Evolutionary conservation across 768 basidiomycete genomes (phyloP), one percentile per base, ranked within the genome.

Genomic region (Naematelia encephala): DNA sequence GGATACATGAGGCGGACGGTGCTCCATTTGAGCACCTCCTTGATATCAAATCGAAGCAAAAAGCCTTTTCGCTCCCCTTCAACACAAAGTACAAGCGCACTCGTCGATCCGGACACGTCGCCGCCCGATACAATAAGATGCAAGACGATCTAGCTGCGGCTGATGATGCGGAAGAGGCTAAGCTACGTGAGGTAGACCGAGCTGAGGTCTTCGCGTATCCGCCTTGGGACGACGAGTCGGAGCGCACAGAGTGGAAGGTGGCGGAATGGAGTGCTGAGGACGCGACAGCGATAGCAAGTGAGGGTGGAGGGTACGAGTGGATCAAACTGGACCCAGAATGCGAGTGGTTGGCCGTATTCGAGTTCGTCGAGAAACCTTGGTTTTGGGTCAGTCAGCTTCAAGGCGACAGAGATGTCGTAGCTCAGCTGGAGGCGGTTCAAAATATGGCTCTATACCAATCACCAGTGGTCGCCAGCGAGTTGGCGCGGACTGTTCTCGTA

Each of bases 241-340:
- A 72, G 21, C 61, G 70, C 3, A 49, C 62, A 19, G 47, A 87
- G 61, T 98, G 94, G 96, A 89, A 89, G 75, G 93, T 98, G 2
- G 88, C 89, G 4, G 93, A 98, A 75, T 98, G 96, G 96, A 90
- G 89, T 3, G 93, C 96, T 69, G 91, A 96, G 66, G 92, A 98
- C 60, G 93, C 96, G 72, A 86, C 87, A 60, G 81, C 83, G 44
- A 94, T 98, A 90, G 86, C 88, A 39, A 90, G 90, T 16, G 93
- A 94, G 62, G 94, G 91, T 2, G 67, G 68, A 0, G 71, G 71
- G 3, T 99, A 97, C 77, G 96, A 99, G 78, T 99, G 94, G 94
- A 98, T 99, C 59, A 82, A 96, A 62, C 90, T 98, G 83, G 96
- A 99, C 72, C 92, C 96, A 14, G 96, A 99, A 74, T 93, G 96